Evolutionary conservation across 2,329 filamentous ascomycete species (phyloP).

Genomic region (Rhexocercosporidium sp.): DNA sequence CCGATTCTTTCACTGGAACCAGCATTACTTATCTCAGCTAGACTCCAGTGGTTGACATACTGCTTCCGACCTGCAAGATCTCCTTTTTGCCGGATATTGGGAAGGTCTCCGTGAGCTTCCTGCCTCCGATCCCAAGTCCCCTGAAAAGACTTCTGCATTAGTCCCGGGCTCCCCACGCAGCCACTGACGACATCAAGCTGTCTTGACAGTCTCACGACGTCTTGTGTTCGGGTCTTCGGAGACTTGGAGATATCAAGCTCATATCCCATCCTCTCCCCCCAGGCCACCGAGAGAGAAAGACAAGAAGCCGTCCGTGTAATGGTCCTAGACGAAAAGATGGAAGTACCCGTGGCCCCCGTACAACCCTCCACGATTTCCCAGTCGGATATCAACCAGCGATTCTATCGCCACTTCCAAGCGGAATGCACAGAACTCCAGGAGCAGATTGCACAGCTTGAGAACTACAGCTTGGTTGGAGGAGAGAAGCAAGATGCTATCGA

Average conservation of each 20-base stretch:
- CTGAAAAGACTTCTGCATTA: not conserved
- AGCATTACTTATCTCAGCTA: not conserved
- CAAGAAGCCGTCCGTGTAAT: conserved; percentile 1
- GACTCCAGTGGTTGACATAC: not conserved
- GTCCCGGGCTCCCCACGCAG: not conserved
- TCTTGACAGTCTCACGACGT: conserved; percentile 2
- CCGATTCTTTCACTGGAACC: not conserved
- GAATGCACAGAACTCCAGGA: conserved; percentile 74
- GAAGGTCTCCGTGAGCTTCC: not conserved
- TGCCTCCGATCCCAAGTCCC: not conserved
- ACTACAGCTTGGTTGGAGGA: conserved; percentile 66
- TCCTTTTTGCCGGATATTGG: not conserved
- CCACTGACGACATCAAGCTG: conserved; percentile 12
- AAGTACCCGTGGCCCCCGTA: not conserved
- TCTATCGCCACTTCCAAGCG: conserved; percentile 83
- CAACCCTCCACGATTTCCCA: conserved; percentile 4
- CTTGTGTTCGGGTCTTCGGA: not conserved
- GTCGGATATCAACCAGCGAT: conserved; percentile 70
- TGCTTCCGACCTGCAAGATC: not conserved
- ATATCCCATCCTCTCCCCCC: not conserved
- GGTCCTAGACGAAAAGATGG: conserved; percentile 5
- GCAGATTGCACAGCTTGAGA: conserved; percentile 71
- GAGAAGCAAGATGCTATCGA: conserved; percentile 84
- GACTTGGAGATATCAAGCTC: not conserved
- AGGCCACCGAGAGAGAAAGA: no score